phyloP scores from a whole-genome alignment of 2,329 filamentous ascomycete genomes.

The Pseudophaeomoniella oleicola region DNA sequence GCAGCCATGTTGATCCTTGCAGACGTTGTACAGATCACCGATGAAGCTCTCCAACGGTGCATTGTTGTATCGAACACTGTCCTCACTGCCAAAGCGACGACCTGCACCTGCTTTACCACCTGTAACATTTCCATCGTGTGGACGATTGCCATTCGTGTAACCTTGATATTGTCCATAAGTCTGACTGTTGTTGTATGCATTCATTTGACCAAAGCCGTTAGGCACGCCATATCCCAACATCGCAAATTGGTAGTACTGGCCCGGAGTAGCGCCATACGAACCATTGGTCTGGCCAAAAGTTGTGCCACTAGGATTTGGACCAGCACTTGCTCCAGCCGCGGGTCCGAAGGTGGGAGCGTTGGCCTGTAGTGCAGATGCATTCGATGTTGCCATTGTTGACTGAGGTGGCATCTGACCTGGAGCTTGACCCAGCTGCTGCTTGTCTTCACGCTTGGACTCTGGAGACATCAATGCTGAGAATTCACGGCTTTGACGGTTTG shows the following conservation, averaged over 20 bases:
- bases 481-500: conserved; percentile 59
- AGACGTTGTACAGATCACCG: conserved; percentile 75
- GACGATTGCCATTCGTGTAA: not conserved
- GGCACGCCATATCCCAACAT: conserved; percentile 14
- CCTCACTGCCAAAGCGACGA: conserved; percentile 5
- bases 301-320: conserved; percentile 15
- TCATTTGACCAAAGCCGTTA: conserved; percentile 14
- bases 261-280: conserved; percentile 16
- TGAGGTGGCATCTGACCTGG: conserved; percentile 5
- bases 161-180: not conserved
- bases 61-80: conserved; percentile 60
- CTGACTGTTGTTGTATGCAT: conserved; percentile 10
- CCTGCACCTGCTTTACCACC: not conserved
- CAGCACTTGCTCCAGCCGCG: conserved; percentile 26
- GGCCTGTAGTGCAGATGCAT: conserved; percentile 61
- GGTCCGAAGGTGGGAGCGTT: conserved; percentile 69
- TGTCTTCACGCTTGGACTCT: conserved; percentile 9
- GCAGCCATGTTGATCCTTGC: conserved; percentile 97
- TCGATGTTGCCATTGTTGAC: conserved; percentile 10
- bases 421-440: conserved; percentile 3
- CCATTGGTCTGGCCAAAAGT: not conserved
- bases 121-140: not conserved
- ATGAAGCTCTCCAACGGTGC: conserved; percentile 65
- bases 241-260: conserved; percentile 15
- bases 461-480: conserved; percentile 19